Conservation (phyloP, 768 basidiomycete species). For the Collybia sordida region DNA sequence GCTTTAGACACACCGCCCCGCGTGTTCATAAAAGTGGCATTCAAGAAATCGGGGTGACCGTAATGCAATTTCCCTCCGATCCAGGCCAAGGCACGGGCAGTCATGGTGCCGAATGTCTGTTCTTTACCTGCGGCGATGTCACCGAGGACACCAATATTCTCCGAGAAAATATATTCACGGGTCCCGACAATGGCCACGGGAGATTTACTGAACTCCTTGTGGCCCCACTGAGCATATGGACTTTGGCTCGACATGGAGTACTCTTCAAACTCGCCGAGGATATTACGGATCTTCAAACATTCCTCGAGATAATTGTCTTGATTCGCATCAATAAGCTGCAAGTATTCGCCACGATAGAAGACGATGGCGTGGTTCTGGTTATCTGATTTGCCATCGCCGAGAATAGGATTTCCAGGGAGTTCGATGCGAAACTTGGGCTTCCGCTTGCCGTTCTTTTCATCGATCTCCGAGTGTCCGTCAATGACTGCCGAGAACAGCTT, state of each 20-base stretch:
- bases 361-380: constrained; percentile 99
- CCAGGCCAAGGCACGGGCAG: constrained; percentile 92
- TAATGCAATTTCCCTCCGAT: constrained; percentile 99
- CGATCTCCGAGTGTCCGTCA: constrained; percentile 95
- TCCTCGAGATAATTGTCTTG: constrained; percentile 99
- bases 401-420: constrained; percentile 96
- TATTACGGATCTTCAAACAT: constrained; percentile 97
- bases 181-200: constrained; percentile 98
- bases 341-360: constrained; percentile 98
- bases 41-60: constrained; percentile 99
- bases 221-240: constrained; percentile 95
- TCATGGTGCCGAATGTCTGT: constrained; percentile 99
- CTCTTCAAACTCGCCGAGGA: constrained; percentile 97
- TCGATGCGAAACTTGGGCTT: constrained; percentile 98
- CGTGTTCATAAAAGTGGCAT: constrained; percentile 97
- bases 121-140: constrained; percentile 99
- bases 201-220: constrained; percentile 85
- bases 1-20: constrained; percentile 99
- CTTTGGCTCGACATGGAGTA: constrained; percentile 88
- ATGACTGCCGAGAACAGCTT: constrained; percentile 91
- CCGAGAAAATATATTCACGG: constrained; percentile 99
- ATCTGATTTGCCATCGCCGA: constrained; percentile 98
- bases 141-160: constrained; percentile 98
- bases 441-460: constrained; percentile 83
- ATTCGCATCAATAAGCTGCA: constrained; percentile 99